Evolutionary conservation across 805 yeast species (phyloP).

Genomic region (Diddensiella santjacobensis): DNA sequence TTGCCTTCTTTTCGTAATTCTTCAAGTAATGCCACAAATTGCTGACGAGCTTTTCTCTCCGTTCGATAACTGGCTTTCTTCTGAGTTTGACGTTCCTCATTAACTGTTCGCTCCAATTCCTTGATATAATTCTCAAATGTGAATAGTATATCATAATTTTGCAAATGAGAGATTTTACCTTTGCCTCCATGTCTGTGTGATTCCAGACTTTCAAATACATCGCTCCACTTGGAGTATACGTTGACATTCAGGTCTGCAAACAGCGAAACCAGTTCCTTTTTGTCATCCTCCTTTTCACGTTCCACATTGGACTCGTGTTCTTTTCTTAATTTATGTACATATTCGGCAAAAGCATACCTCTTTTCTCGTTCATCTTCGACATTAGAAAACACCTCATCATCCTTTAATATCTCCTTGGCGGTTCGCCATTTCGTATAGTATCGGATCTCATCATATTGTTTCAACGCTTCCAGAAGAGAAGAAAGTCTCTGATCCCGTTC

Average conservation of each 20-base stretch:
- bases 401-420: conserved; percentile 47
- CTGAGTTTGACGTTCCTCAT: conserved; percentile 25
- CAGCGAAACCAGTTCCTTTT: conserved; percentile 13
- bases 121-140: conserved; percentile 43
- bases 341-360: conserved; percentile 50
- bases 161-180: conserved; percentile 40
- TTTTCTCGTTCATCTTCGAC: conserved; percentile 57
- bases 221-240: conserved; percentile 39
- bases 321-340: conserved; percentile 38
- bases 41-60: conserved; percentile 66
- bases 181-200: not conserved
- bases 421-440: conserved; percentile 65
- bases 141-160: conserved; percentile 56
- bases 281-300: conserved; percentile 25
- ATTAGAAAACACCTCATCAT: conserved; percentile 63
- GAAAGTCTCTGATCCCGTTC: conserved; percentile 54
- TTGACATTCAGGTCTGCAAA: conserved; percentile 17
- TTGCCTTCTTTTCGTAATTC: conserved; percentile 33
- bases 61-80: conserved; percentile 44
- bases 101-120: conserved; percentile 30
- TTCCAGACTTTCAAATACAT: conserved; percentile 29
- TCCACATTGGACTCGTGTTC: conserved; percentile 28
- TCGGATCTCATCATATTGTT: conserved; percentile 42
- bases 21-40: conserved; percentile 47
- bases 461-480: conserved; percentile 50